phyloP scores from a whole-genome alignment of 2,329 filamentous ascomycete species.

The Cryphonectria parasitica region DNA sequence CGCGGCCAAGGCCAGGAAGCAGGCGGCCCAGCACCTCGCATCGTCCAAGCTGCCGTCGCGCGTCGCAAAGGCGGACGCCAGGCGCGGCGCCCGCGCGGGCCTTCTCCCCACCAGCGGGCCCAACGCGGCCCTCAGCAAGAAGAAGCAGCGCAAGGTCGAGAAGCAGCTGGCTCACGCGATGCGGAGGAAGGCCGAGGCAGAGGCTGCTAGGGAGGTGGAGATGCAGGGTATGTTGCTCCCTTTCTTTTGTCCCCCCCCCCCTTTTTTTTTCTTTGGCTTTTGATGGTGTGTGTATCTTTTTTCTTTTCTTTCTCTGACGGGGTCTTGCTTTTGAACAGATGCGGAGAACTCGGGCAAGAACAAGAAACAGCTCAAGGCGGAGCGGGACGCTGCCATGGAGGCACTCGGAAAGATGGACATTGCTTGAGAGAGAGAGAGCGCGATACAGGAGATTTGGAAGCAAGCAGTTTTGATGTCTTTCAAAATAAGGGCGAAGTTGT shows the following conservation, averaged over 20 bases:
- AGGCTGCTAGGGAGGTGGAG: conserved; percentile 35
- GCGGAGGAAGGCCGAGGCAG: conserved; percentile 55
- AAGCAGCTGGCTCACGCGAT: conserved; percentile 56
- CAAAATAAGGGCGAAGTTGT: neutral
- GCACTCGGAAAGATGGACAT: conserved; percentile 29
- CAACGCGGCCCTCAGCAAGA: conserved; percentile 53
- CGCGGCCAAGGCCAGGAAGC: conserved; percentile 49
- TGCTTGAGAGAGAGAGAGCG: conserved; percentile 12
- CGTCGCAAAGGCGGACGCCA: conserved; percentile 43
- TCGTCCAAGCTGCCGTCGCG: conserved; percentile 32
- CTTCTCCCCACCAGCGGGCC: conserved; percentile 61
- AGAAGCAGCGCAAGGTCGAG: conserved; percentile 61
- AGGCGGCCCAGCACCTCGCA: conserved; percentile 47
- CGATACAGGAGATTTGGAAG: neutral
- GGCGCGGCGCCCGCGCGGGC: conserved; percentile 55
- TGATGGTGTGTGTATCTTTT: too few relatives aligned
- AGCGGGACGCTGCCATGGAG: conserved; percentile 25
- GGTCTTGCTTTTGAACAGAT: neutral
- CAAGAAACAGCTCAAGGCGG: conserved; percentile 29
- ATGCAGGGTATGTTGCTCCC: conserved; percentile 25
- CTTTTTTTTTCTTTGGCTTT: neutral
- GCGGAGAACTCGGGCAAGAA: conserved; percentile 16
- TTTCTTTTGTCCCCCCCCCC: too few relatives aligned
- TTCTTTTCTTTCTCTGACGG: neutral
- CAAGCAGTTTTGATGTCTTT: neutral